A percentile compares a stretch with the other conserved stretches of the same genome.
Conservation (phyloP, 306 rosid species). For the Pueraria montana region DNA sequence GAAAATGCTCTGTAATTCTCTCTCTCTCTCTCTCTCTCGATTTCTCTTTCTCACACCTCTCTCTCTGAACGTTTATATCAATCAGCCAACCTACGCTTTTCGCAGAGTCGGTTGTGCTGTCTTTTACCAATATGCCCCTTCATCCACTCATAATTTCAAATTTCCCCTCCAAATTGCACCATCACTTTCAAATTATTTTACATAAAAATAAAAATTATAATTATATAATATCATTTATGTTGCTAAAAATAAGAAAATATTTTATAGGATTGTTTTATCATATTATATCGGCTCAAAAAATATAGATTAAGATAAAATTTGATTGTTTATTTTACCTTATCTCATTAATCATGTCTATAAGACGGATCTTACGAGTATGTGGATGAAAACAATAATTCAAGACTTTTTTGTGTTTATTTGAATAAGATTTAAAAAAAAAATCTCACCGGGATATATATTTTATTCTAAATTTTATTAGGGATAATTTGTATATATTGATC, state of each 20-base stretch:
- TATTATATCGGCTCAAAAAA: not conserved
- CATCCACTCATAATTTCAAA: not conserved
- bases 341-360: not conserved
- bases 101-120: slow-evolving; percentile 23
- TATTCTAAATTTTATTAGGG: too few relatives aligned
- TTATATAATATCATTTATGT: too few relatives aligned
- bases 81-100: slow-evolving; percentile 21
- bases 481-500: too few relatives aligned
- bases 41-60: not conserved
- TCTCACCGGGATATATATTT: too few relatives aligned
- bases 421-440: not conserved
- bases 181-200: not conserved
- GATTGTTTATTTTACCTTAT: not conserved
- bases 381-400: not conserved
- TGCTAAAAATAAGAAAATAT: not conserved
- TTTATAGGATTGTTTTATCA: not conserved
- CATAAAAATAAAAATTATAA: not conserved
- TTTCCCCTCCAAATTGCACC: not conserved
- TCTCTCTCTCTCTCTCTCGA: not conserved
- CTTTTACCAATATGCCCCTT: slow-evolving; percentile 14
- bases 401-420: not conserved
- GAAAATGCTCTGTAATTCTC: slow-evolving; percentile 18
- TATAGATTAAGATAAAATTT: too few relatives aligned
- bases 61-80: slow-evolving; percentile 35
- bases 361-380: not conserved